Base-by-base conservation (phyloP, 768 basidiomycete genomes). In the Mrakia blollopis region DNA sequence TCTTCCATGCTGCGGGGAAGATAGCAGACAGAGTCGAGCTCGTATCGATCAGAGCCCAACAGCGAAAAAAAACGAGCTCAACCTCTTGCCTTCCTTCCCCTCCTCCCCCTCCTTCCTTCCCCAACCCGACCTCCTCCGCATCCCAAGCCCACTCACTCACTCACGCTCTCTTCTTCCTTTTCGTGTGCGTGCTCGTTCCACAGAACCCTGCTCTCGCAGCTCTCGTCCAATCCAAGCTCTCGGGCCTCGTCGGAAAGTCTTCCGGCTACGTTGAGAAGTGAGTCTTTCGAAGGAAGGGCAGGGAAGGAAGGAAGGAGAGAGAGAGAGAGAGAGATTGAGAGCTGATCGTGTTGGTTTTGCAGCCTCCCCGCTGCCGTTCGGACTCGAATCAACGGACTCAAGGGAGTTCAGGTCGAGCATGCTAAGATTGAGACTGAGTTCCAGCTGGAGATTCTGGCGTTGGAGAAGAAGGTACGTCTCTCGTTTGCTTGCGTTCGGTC, bases 401-500 rank as follows among this genome's bases (percentile, higher is more conserved):
- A 97, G 84, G 96, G 95, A 72, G 87, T 99, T 62, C 96, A 98
- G 84, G 89, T 89, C 80, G 90, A 93, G 85, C 94, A 97, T 84
- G 89, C 90, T 80, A 91, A 93, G 71, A 57, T 72, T 11, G 93
- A 97, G 83, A 91, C 91, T 81, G 88, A 94, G 87, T 93, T 95
- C 87, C 97, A 98, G 85, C 88, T 90, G 82, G 96, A 98, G 84
- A 93, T 94, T 81, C 87, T 97, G 65, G 93, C 95, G 84, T 87
- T 98, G 74, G 95, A 98, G 87, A 93, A 94, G 86, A 97, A 96
- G 87, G 94, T 92, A 18, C 47, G 2, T 2, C 44, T 44, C 44
- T 44, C n/a, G n/a, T n/a, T 13, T 44, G 44, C 44, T 11, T 44
- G n/a, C n/a, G n/a, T n/a, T n/a, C n/a, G n/a, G n/a, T n/a, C n/a